Percentiles rank a stretch among this genome's conserved stretches.
Conservation (phyloP, 345 rosid genomes). For the Lepidium aucheri region DNA sequence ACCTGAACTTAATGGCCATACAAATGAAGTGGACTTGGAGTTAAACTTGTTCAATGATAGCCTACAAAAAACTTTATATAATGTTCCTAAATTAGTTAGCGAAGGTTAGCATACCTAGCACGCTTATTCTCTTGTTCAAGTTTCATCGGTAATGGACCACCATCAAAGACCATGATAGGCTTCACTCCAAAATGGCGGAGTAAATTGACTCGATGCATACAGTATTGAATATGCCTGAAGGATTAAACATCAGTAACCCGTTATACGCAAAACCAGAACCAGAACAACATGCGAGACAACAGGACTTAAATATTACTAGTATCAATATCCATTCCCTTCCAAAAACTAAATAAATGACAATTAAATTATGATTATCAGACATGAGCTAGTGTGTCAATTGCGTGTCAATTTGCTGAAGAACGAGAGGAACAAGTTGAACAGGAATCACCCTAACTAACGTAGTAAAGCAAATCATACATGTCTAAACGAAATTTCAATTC, state of each 20-base stretch:
- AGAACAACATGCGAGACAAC: constrained; percentile 2
- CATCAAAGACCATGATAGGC: constrained; percentile 89
- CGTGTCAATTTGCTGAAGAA: not conserved
- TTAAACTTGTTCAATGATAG: not conserved
- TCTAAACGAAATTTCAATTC: not conserved
- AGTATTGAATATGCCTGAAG: constrained; percentile 79
- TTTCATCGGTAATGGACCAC: constrained; percentile 91
- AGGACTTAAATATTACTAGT: not conserved
- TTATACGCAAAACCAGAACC: constrained; percentile 10
- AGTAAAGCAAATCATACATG: not conserved
- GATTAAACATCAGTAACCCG: constrained; percentile 11
- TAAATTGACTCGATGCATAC: constrained; percentile 92
- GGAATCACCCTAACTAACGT: not conserved
- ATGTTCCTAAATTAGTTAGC: not conserved
- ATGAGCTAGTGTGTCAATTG: not conserved
- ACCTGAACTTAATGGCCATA: constrained; percentile 32
- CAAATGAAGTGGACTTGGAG: not conserved
- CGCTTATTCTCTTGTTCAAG: constrained; percentile 96
- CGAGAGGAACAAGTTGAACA: not conserved
- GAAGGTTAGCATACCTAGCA: constrained; percentile 49
- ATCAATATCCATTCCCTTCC: not conserved
- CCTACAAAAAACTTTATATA: not conserved
- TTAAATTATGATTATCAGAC: not conserved
- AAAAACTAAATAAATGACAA: not conserved
- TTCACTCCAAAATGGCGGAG: constrained; percentile 75